phyloP scores from a whole-genome alignment of 140 eudicot genomes.

The Cichorium intybus region DNA sequence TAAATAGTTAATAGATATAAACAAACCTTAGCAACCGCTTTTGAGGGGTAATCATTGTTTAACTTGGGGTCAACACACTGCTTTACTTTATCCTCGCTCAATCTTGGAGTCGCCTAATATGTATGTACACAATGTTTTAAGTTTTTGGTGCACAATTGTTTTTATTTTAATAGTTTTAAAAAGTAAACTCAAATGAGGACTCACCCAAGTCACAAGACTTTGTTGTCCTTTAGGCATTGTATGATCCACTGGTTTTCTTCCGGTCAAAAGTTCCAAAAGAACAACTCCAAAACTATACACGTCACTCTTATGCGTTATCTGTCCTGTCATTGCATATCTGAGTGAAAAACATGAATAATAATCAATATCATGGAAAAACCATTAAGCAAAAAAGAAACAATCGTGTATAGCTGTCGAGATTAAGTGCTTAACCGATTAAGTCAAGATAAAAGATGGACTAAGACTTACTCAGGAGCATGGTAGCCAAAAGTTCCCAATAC shows the following conservation, averaged over 20 bases:
- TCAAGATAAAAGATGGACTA: neutral
- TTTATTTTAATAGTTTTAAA: no score
- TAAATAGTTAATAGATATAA: no score
- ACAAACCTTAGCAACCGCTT: conserved; percentile 62
- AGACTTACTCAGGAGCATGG: conserved; percentile 73
- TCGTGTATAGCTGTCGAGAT: no score
- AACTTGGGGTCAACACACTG: conserved; percentile 70
- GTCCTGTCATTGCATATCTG: conserved; percentile 75
- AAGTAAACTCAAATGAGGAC: neutral
- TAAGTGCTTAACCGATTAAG: no score
- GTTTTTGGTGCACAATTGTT: neutral
- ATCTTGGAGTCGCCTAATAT: conserved; percentile 61
- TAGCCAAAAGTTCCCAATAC: conserved; percentile 75
- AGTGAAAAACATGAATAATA: conserved; percentile 6
- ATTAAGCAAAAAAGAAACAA: neutral
- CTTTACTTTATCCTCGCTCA: conserved; percentile 70
- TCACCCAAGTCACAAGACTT: conserved; percentile 74
- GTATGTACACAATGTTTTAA: neutral
- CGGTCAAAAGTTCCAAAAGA: conserved; percentile 66
- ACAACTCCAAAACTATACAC: conserved; percentile 71
- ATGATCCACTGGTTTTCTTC: conserved; percentile 75
- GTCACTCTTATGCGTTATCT: conserved; percentile 66
- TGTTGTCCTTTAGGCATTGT: conserved; percentile 78
- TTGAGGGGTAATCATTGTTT: conserved; percentile 51
- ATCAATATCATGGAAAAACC: no score